A percentile compares a stretch with the other conserved stretches of the same genome.
Conservation (phyloP, 1,139 yeast species). For the Saccharomyces hybrid region DNA sequence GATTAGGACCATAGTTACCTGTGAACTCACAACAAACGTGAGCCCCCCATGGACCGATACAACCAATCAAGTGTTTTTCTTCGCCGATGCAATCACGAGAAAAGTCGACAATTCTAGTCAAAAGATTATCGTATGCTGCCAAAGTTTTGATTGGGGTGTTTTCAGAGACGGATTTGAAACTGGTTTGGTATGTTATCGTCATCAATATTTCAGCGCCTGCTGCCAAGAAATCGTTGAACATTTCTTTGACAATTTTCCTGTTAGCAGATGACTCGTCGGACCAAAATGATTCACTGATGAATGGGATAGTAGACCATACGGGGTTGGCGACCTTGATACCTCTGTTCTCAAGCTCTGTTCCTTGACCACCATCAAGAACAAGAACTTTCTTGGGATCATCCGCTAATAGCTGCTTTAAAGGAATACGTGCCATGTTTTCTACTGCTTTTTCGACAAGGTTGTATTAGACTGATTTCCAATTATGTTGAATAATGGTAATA, state of each 20-base stretch:
- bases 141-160: constrained; percentile 24
- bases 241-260: constrained; percentile 40
- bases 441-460: neutral
- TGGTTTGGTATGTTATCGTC: constrained; percentile 60
- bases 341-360: constrained; percentile 37
- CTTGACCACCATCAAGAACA: constrained; percentile 41
- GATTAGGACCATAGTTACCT: constrained; percentile 41
- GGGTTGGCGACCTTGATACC: constrained; percentile 35
- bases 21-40: constrained; percentile 60
- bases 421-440: neutral
- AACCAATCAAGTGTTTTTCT: constrained; percentile 41
- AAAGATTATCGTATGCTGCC: constrained; percentile 27
- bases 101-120: constrained; percentile 18
- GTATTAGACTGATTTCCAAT: neutral
- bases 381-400: constrained; percentile 15
- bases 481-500: neutral
- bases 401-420: neutral
- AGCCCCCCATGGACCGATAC: constrained; percentile 73
- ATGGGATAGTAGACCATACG: constrained; percentile 37
- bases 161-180: constrained; percentile 21
- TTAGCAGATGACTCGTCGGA: constrained; percentile 26
- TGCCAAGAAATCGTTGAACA: constrained; percentile 45
- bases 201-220: constrained; percentile 53
- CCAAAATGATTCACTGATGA: constrained; percentile 26
- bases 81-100: constrained; percentile 30